Evolutionary conservation across 2,329 filamentous ascomycete genomes (phyloP).

Genomic region (Helicocarpus griseus): DNA sequence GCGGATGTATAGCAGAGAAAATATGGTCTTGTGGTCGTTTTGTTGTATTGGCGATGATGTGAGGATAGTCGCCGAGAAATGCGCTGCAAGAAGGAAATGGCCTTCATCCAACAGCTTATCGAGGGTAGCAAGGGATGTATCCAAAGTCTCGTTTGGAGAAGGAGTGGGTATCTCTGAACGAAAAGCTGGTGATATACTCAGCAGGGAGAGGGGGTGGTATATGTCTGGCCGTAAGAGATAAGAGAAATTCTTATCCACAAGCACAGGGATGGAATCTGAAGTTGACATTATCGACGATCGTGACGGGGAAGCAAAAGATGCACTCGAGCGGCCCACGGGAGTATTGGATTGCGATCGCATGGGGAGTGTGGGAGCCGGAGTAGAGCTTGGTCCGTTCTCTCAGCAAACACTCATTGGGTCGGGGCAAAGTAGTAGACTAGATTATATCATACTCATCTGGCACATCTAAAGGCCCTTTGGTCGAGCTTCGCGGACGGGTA

Average conservation of each 20-base stretch:
- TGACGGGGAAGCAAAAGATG: background rate
- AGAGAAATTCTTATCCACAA: conserved; percentile 56
- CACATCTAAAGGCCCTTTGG: conserved; percentile 67
- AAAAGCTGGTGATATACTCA: conserved; percentile 55
- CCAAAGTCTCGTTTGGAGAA: conserved; percentile 46
- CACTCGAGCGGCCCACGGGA: background rate
- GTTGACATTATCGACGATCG: background rate
- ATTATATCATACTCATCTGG: conserved; percentile 56
- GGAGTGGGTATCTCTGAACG: conserved; percentile 58
- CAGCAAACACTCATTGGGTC: background rate
- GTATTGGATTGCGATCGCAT: background rate
- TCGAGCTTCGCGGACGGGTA: conserved; percentile 42
- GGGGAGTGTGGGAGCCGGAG: background rate
- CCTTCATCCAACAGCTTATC: conserved; percentile 58
- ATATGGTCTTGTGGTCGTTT: conserved; percentile 55
- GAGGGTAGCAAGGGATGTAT: conserved; percentile 37
- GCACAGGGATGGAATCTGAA: background rate
- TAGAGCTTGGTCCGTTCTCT: background rate
- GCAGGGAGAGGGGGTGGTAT: conserved; percentile 68
- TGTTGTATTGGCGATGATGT: conserved; percentile 32
- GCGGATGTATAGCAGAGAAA: conserved; percentile 69
- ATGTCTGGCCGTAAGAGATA: conserved; percentile 71
- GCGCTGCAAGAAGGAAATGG: conserved; percentile 70
- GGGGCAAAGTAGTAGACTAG: conserved; percentile 2
- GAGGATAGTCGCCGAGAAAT: conserved; percentile 33